Conservation (phyloP, 1,284 basidiomycete species). For the Trichosporon ovoides region DNA sequence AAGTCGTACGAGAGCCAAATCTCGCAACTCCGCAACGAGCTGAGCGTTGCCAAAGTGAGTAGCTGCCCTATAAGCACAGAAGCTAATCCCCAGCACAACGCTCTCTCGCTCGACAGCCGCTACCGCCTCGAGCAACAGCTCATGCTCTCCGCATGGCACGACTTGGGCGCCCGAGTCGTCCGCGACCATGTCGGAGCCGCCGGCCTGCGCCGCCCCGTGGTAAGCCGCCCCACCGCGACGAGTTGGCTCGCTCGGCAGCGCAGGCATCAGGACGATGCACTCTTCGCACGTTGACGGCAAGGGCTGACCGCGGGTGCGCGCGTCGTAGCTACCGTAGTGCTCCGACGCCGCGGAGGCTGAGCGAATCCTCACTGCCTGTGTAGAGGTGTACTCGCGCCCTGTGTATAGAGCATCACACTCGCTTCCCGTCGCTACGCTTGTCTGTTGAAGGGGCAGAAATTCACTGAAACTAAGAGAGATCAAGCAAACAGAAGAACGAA, state of each 20-base stretch:
- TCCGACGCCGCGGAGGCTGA: slow-evolving; percentile 14
- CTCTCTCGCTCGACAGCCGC: slow-evolving; percentile 34
- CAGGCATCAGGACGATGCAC: slow-evolving; percentile 44
- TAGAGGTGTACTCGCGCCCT: too few relatives aligned
- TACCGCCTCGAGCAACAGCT: slow-evolving; percentile 72
- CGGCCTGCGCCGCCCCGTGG: slow-evolving; percentile 37
- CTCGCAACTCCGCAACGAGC: slow-evolving; percentile 64
- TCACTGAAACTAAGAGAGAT: too few relatives aligned
- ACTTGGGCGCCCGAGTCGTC: slow-evolving; percentile 60
- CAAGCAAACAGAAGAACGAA: too few relatives aligned
- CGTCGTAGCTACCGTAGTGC: slow-evolving; percentile 6
- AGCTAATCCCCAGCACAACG: slow-evolving; percentile 8
- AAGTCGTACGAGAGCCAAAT: slow-evolving; percentile 64
- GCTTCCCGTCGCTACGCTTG: slow-evolving; percentile 1
- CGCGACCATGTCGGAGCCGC: slow-evolving; percentile 49
- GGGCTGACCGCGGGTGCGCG: slow-evolving; percentile 17
- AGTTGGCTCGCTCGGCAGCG: slow-evolving; percentile 63
- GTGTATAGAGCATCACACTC: background rate
- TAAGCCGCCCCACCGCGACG: slow-evolving; percentile 49
- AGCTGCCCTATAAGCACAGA: too few relatives aligned
- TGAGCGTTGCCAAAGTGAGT: slow-evolving; percentile 59
- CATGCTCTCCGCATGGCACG: slow-evolving; percentile 70
- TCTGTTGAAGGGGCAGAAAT: too few relatives aligned
- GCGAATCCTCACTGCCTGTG: slow-evolving; percentile 6
- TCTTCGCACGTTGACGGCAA: slow-evolving; percentile 22